Conservation (phyloP, 2,329 filamentous ascomycete species). For the Grosmannia clavigera region DNA sequence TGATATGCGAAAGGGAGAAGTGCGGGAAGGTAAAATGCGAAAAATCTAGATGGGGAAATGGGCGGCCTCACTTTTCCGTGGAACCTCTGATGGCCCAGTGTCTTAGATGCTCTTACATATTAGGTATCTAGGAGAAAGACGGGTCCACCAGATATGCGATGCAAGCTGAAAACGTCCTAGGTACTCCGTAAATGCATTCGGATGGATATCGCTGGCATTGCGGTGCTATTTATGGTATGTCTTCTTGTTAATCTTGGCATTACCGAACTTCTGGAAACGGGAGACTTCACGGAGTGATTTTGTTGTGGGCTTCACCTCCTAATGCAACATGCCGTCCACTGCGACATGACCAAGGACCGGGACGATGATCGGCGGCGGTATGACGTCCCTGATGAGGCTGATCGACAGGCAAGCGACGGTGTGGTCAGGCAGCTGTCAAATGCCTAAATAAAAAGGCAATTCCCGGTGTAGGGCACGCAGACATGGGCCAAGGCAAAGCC, state of each 20-base stretch:
- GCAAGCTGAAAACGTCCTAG: no score
- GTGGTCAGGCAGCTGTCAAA: background rate
- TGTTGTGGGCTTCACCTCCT: background rate
- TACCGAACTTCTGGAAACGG: background rate
- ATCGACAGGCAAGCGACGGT: conserved; percentile 2
- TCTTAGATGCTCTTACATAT: no score
- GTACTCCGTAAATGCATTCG: no score
- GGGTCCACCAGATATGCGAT: no score
- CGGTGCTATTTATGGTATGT: no score
- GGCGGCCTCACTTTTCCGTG: background rate
- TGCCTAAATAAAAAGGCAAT: background rate
- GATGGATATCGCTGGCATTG: no score
- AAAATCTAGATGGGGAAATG: background rate
- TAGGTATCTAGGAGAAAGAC: no score
- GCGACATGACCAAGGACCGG: background rate
- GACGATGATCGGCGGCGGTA: conserved; percentile 5
- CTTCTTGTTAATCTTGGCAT: background rate
- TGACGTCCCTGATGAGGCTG: conserved; percentile 8
- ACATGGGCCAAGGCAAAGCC: background rate
- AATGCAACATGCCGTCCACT: background rate
- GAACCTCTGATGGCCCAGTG: no score
- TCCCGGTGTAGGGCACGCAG: background rate
- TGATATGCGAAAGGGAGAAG: no score
- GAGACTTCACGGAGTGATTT: background rate
- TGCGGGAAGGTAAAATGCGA: no score